phyloP scores from a whole-genome alignment of 2,329 filamentous ascomycete genomes.

The Pseudonectria buxi region DNA sequence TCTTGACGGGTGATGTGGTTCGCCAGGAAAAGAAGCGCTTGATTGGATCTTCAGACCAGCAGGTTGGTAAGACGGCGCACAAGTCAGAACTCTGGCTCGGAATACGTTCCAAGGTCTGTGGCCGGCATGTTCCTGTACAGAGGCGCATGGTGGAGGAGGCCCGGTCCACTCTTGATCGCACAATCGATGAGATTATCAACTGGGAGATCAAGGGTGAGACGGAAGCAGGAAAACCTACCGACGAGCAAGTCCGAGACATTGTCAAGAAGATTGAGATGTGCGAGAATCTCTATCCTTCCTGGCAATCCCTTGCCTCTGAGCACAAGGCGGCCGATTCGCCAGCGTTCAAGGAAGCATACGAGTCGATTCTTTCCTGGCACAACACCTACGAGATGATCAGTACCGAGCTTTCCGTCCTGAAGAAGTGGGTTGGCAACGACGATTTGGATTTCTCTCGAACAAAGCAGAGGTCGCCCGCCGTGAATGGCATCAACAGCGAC shows the following conservation, averaged over 20 bases:
- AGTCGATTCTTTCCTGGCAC: conserved; percentile 90
- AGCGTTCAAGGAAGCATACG: conserved; percentile 73
- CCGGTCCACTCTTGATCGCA: conserved; percentile 62
- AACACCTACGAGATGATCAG: conserved; percentile 97
- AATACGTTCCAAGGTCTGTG: conserved; percentile 75
- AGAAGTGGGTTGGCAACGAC: conserved; percentile 94
- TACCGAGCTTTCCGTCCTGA: conserved; percentile 82
- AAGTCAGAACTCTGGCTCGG: conserved; percentile 83
- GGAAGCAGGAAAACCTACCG: conserved; percentile 80
- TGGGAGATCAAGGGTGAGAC: conserved; percentile 93
- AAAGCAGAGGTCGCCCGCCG: conserved; percentile 56
- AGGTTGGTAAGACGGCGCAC: conserved; percentile 56
- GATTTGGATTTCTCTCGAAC: conserved; percentile 84
- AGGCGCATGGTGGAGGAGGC: conserved; percentile 82
- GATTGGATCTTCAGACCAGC: conserved; percentile 65
- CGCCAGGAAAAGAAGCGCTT: conserved; percentile 96
- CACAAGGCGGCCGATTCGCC: conserved; percentile 72
- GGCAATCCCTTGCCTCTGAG: conserved; percentile 63
- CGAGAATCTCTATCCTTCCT: conserved; percentile 78
- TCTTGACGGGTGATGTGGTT: conserved; percentile 92
- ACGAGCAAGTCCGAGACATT: conserved; percentile 83
- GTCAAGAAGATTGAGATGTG: conserved; percentile 86
- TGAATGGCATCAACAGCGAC: conserved; percentile 67
- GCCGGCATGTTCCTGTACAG: conserved; percentile 77
- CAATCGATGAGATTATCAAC: conserved; percentile 80